These are phyloP conservation scores for Pyricularia pennisetigena DNA, from an alignment of 2,329 filamentous ascomycete species.

Conservation along the genomic window DNA sequence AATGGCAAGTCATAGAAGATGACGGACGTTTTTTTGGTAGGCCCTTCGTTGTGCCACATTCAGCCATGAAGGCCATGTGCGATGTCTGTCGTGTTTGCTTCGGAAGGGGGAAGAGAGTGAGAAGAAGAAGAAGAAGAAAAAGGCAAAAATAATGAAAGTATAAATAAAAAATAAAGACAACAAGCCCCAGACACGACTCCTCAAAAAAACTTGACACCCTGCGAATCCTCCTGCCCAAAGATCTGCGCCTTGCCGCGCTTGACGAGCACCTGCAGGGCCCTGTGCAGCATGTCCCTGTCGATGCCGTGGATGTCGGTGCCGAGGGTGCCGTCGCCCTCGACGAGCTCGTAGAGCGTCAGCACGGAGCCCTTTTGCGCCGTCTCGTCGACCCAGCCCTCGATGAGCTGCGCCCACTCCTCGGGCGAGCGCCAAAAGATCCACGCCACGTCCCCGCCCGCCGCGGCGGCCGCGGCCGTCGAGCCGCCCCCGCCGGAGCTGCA, in stretches of 20 bases:
- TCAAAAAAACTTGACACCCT: conserved; percentile 93
- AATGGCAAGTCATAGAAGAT: too few species aligned
- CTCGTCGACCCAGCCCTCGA: conserved; percentile 75
- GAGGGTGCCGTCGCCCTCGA: conserved; percentile 71
- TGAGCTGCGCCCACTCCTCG: conserved; percentile 77
- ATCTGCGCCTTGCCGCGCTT: conserved; percentile 89
- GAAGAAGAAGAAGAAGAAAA: not conserved
- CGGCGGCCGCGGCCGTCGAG: too few species aligned
- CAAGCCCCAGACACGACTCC: too few species aligned
- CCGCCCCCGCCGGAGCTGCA: conserved; percentile 35
- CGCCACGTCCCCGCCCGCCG: conserved; percentile 47
- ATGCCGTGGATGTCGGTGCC: conserved; percentile 79
- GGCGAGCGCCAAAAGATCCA: conserved; percentile 81
- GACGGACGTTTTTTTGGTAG: too few species aligned
- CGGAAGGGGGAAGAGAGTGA: not conserved
- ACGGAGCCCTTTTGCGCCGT: conserved; percentile 85
- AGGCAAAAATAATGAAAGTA: not conserved
- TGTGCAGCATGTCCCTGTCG: conserved; percentile 71
- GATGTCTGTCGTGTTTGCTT: not conserved
- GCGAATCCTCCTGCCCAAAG: conserved; percentile 79
- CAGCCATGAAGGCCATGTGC: not conserved
- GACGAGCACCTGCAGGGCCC: conserved; percentile 69
- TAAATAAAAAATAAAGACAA: not conserved
- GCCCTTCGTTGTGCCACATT: too few species aligned
- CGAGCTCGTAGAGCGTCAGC: conserved; percentile 84